Evolutionary conservation across 2,329 filamentous ascomycete species (phyloP).

Genomic region (Paraphoma chrysanthemicola): DNA sequence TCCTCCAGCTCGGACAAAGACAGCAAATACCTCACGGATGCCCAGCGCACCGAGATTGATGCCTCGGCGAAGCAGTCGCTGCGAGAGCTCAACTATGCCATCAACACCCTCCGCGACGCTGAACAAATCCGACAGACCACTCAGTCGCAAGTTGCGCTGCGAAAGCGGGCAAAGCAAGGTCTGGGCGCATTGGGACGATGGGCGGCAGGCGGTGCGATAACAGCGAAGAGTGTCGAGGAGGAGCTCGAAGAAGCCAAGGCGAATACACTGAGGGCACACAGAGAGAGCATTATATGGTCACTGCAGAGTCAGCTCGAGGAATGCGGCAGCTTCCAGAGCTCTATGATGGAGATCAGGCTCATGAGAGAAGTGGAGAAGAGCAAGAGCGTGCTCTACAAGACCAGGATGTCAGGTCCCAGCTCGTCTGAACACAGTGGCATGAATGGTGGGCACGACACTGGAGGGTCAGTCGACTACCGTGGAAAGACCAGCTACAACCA

Average conservation of each 20-base stretch:
- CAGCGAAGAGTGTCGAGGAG: constrained; percentile 70
- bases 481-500: constrained; percentile 27
- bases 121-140: constrained; percentile 83
- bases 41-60: constrained; percentile 85
- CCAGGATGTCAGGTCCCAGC: constrained; percentile 49
- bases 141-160: constrained; percentile 71
- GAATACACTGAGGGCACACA: constrained; percentile 70
- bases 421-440: constrained; percentile 26
- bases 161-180: constrained; percentile 68
- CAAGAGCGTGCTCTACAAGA: constrained; percentile 81
- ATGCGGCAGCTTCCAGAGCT: constrained; percentile 78
- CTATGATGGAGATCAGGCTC: constrained; percentile 91
- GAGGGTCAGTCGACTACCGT: constrained; percentile 31
- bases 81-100: constrained; percentile 82
- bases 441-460: constrained; percentile 20
- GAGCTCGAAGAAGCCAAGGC: constrained; percentile 73
- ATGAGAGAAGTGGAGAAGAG: constrained; percentile 87
- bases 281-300: constrained; percentile 86
- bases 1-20: constrained; percentile 49
- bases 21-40: constrained; percentile 73
- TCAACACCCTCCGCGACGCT: constrained; percentile 79
- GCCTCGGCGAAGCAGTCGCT: constrained; percentile 85
- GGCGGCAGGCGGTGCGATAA: constrained; percentile 64
- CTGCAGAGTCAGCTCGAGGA: constrained; percentile 77
- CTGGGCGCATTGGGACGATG: constrained; percentile 73